Evolutionary conservation across 2,329 filamentous ascomycete genomes (phyloP).

Genomic region (Aspergillus melleus): DNA sequence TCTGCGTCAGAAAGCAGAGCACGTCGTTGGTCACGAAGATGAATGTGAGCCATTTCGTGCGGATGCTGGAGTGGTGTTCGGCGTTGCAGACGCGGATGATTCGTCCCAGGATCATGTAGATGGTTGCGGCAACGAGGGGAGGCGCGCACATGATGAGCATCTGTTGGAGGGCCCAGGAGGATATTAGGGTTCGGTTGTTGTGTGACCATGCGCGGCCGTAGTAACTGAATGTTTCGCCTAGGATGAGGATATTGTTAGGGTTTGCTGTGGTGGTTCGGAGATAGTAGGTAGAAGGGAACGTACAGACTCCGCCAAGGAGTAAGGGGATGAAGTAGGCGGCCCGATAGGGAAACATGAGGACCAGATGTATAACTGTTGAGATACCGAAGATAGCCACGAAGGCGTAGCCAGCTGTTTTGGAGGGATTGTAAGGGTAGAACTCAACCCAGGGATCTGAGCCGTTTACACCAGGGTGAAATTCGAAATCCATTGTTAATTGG

Average conservation of each 20-base stretch:
- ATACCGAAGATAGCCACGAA: conserved; percentile 38
- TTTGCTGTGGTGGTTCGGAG: neutral
- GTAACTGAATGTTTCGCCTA: conserved; percentile 40
- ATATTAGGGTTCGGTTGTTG: conserved; percentile 22
- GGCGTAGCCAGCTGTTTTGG: conserved; percentile 33
- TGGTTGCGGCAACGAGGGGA: conserved; percentile 24
- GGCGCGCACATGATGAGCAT: conserved; percentile 19
- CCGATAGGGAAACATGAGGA: conserved; percentile 31
- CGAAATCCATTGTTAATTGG: conserved; percentile 32
- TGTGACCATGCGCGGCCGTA: conserved; percentile 38
- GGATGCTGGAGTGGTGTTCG: conserved; percentile 36
- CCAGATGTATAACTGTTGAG: conserved; percentile 29
- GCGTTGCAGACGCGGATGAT: conserved; percentile 37
- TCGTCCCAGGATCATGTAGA: conserved; percentile 28
- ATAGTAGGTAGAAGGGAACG: neutral
- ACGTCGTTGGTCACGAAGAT: conserved; percentile 37
- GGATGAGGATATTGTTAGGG: no score
- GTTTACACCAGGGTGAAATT: conserved; percentile 31
- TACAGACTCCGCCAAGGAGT: conserved; percentile 39
- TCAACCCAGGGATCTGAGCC: conserved; percentile 33
- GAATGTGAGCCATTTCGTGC: conserved; percentile 35
- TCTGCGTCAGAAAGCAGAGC: conserved; percentile 33
- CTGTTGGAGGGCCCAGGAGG: conserved; percentile 38
- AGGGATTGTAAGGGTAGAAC: conserved; percentile 40
- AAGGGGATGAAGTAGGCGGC: conserved; percentile 41